Base-by-base conservation (phyloP, 164 flowering plant species). In the Vitis labrusca region DNA sequence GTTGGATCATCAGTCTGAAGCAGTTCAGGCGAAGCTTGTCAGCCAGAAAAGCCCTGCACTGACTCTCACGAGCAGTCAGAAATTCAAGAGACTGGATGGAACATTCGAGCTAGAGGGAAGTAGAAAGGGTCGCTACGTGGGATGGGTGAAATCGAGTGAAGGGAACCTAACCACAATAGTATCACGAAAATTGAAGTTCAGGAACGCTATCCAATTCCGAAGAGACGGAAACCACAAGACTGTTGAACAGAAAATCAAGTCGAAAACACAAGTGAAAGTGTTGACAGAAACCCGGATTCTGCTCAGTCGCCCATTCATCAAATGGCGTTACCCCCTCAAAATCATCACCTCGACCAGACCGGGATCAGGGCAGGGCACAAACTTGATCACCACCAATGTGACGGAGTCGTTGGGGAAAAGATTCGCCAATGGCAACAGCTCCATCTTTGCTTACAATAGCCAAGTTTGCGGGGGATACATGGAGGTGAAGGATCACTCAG, bases 381-480 rank as follows among this genome's bases (percentile, higher is more conserved):
- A 73, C 70, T 1, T 83, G 81, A 59, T 76, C 55, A 12, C 19
- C 0, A 85, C 90, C 1, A 76, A 85, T 44, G 73, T 94, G 55
- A 76, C 85, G 12, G 80, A 86, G 65, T 74, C 71, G 0, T 23
- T 78, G 62, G 60, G 70, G 30, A 89, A 85, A 77, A 77, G 59
- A 32, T 63, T 19, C 52, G 10, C 54, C 3, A 19, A 13, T 12
- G 82, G 78, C 14, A 52, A 61, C 1, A 29, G 19, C 10, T 49
- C 50, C 10, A 78, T 71, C 57, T 15, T 47, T 3, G 16, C 84
- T 44, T 7, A 57, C 0, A 89, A 91, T 74, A 77, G 15, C 10
- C 97, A 94, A 81, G 73, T 65, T 9, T 82, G 84, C 0, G 64
- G 57, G 0, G 96, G 97, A 13, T 88, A 92, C 92, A 89, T 91